Evolutionary conservation across 1,284 basidiomycete genomes (phyloP), one percentile per base, ranked within the genome.

Genomic region (Coniferiporia sulphurascens): DNA sequence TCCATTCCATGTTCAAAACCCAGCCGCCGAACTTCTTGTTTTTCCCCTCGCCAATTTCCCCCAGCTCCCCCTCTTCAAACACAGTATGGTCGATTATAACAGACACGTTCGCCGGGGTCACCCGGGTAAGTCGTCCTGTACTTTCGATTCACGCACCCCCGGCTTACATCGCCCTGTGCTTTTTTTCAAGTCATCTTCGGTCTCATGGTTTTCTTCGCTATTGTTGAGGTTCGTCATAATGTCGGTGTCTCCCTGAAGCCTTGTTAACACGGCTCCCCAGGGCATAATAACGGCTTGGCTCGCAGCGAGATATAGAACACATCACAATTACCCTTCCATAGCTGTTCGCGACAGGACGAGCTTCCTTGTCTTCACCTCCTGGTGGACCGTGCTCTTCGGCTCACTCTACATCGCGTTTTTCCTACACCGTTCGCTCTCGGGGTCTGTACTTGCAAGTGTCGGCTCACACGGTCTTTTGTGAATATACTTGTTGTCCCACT

Each of bases 211-310:
- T 41, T 85, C 58, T 83, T 87, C 66, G 74, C 75, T 13, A 78
- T 85, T 65, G 79, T 88, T 63, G 80, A 83, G 74, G 83, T 82
- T 41, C 34, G 74, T 62, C 9, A 9, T 45, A 41, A 12, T 19
- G 56, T 32, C 5, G 19, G 1, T 36, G 32, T 52, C 21, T 3
- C 32, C 34, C 38, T 44, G 13, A 38, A n/a, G 22, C 35, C 46
- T 49, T 54, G 41, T 19, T n/a, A 52, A 45, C 17, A 36, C 10
- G 10, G 21, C 13, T 32, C 45, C 45, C 0, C 63, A 88, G 86
- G 76, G 89, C 62, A 73, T 82, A 17, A 80, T 89, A 62, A 78
- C 87, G 4, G 82, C 87, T 27, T 91, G 86, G 82, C 78, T 91
- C 45, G 77, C 78, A 10, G 72, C 83, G 9, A 76, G 73, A 55